Percentiles rank a stretch among this genome's conserved stretches.
phyloP scores from a whole-genome alignment of 31 red algal species.

The Porphyra umbilicalis region DNA sequence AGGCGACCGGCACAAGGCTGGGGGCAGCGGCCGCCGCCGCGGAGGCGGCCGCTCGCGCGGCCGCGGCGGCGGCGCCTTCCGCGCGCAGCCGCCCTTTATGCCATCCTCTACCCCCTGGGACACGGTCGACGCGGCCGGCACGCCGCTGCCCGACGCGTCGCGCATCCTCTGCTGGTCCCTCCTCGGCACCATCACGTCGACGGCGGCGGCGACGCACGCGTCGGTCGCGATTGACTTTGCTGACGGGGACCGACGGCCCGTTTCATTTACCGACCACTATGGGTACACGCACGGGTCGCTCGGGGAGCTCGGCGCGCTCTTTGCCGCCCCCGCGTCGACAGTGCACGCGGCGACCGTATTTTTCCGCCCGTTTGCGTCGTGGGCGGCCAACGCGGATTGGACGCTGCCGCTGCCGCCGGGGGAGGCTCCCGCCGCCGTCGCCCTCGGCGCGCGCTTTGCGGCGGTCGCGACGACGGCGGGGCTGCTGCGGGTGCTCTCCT shows the following conservation, averaged over 20 bases:
- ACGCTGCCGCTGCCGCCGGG: constrained; percentile 28
- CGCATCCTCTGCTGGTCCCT: constrained; percentile 74
- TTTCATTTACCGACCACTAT: constrained; percentile 85
- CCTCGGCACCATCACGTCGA: constrained; percentile 39
- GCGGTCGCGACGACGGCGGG: constrained; percentile 41
- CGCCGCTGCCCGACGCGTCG: constrained; percentile 3
- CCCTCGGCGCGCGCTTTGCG: constrained; percentile 67
- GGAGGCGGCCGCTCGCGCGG: background rate
- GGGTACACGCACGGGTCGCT: constrained; percentile 52
- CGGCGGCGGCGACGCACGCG: constrained; percentile 66
- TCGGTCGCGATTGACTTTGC: constrained; percentile 73
- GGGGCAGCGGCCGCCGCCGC: constrained; percentile 36
- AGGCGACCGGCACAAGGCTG: constrained; percentile 25
- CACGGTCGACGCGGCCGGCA: constrained; percentile 11
- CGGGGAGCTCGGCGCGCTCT: constrained; percentile 43
- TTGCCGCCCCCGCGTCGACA: constrained; percentile 34
- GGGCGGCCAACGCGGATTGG: constrained; percentile 86
- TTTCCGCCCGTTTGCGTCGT: constrained; percentile 65
- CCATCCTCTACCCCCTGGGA: constrained; percentile 50
- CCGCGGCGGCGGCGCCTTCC: background rate
- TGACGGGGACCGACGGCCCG: constrained; percentile 32
- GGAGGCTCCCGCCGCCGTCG: constrained; percentile 44
- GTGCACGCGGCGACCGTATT: constrained; percentile 55
- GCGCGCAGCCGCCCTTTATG: constrained; percentile 53
- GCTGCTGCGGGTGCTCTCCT: constrained; percentile 61